These are phyloP conservation scores for Alliaria petiolata DNA, from an alignment of 345 rosid species.

Conservation along the genomic window DNA sequence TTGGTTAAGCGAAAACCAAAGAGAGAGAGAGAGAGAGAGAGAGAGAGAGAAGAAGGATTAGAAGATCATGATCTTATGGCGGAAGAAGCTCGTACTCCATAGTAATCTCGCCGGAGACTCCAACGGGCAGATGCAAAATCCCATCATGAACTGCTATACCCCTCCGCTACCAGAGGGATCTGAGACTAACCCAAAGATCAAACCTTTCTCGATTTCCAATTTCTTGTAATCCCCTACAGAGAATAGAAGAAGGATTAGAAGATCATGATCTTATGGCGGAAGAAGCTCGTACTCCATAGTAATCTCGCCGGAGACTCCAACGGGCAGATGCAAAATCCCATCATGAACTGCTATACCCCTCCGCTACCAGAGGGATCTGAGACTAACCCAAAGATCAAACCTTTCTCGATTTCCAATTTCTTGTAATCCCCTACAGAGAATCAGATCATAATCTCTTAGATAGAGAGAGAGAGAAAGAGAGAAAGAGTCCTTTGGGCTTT, in stretches of 20 bases:
- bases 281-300: conserved; percentile 94
- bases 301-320: conserved; percentile 84
- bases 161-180: conserved; percentile 20
- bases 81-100: conserved; percentile 97
- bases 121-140: conserved; percentile 73
- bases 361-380: conserved; percentile 14
- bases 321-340: conserved; percentile 86
- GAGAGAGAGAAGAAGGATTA: conserved; percentile 19
- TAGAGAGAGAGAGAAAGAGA: neutral
- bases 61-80: conserved; percentile 91
- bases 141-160: conserved; percentile 53
- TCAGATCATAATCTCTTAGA: conserved; percentile 1
- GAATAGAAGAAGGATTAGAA: conserved; percentile 42
- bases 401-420: neutral
- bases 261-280: conserved; percentile 92
- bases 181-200: neutral
- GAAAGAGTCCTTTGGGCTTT: neutral
- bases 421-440: neutral
- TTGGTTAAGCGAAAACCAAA: neutral
- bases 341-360: conserved; percentile 36
- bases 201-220: neutral
- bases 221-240: no score
- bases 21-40: neutral
- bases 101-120: conserved; percentile 85
- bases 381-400: neutral